phyloP scores from a whole-genome alignment of 2,329 filamentous ascomycete species.

The Paraconiothyrium brasiliense region DNA sequence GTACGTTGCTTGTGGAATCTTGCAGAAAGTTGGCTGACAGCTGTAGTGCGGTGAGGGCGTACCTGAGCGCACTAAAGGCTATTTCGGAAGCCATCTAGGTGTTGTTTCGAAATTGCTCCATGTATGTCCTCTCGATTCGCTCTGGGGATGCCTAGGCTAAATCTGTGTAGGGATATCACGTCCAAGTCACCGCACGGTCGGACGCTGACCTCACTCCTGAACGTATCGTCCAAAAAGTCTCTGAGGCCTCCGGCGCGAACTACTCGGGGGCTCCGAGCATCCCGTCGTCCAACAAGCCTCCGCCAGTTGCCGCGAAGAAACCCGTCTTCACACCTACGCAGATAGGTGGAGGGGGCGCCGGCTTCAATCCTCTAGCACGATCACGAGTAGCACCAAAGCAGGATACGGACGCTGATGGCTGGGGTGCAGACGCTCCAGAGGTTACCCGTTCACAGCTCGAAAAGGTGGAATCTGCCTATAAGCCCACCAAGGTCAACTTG shows the following conservation, averaged over 20 bases:
- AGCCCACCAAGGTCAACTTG: constrained; percentile 95
- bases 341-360: constrained; percentile 62
- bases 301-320: constrained; percentile 82
- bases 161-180: constrained; percentile 78
- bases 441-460: constrained; percentile 87
- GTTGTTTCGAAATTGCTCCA: constrained; percentile 92
- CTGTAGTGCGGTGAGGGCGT: constrained; percentile 89
- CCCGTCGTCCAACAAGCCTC: constrained; percentile 64
- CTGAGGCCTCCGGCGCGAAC: constrained; percentile 93
- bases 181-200: constrained; percentile 94
- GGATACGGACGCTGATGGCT: constrained; percentile 83
- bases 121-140: constrained; percentile 55
- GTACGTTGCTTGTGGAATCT: constrained; percentile 44
- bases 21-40: constrained; percentile 14
- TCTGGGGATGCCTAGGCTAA: constrained; percentile 26
- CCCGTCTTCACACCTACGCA: constrained; percentile 88
- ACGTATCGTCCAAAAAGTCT: constrained; percentile 88
- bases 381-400: constrained; percentile 65
- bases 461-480: constrained; percentile 91
- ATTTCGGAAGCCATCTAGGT: constrained; percentile 93
- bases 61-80: constrained; percentile 97
- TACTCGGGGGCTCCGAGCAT: constrained; percentile 77
- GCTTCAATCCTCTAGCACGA: constrained; percentile 75
- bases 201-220: constrained; percentile 89
- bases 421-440: constrained; percentile 93